phyloP scores from a whole-genome alignment of 1,284 basidiomycete genomes.

The Sporisorium sorghi region DNA sequence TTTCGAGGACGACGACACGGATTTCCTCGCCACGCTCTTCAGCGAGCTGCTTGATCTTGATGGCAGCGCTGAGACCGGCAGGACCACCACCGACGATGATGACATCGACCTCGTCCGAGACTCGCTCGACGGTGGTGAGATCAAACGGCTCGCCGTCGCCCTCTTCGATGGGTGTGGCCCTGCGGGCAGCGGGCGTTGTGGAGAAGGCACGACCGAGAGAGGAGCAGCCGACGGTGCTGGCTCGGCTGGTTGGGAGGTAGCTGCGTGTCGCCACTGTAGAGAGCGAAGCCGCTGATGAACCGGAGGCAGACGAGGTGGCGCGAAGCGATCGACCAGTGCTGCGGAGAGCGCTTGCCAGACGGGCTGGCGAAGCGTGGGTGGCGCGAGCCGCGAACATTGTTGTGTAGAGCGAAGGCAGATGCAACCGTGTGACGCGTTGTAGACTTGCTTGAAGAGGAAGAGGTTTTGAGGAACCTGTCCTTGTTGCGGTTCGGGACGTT shows the following conservation, averaged over 20 bases:
- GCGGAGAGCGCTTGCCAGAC: constrained; percentile 37
- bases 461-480: background rate
- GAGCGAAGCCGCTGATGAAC: constrained; percentile 32
- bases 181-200: constrained; percentile 28
- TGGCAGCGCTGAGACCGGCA: constrained; percentile 94
- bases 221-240: constrained; percentile 20
- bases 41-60: constrained; percentile 93
- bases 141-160: constrained; percentile 64
- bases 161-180: constrained; percentile 55
- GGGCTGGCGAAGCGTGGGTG: constrained; percentile 38
- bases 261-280: constrained; percentile 25
- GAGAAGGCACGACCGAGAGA: constrained; percentile 36
- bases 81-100: constrained; percentile 97
- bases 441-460: background rate
- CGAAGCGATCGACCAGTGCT: constrained; percentile 27
- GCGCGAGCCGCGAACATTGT: constrained; percentile 44
- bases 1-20: constrained; percentile 93
- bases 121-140: constrained; percentile 65
- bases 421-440: background rate
- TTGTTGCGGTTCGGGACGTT: background rate
- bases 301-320: constrained; percentile 22
- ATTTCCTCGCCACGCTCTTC: constrained; percentile 80
- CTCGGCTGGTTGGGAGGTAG: constrained; percentile 14
- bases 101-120: constrained; percentile 83
- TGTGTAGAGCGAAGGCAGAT: background rate